Evolutionary conservation across 441 rosid genomes (phyloP), one percentile per base, ranked within the genome.

Genomic region (Arabidopsis hybrid): DNA sequence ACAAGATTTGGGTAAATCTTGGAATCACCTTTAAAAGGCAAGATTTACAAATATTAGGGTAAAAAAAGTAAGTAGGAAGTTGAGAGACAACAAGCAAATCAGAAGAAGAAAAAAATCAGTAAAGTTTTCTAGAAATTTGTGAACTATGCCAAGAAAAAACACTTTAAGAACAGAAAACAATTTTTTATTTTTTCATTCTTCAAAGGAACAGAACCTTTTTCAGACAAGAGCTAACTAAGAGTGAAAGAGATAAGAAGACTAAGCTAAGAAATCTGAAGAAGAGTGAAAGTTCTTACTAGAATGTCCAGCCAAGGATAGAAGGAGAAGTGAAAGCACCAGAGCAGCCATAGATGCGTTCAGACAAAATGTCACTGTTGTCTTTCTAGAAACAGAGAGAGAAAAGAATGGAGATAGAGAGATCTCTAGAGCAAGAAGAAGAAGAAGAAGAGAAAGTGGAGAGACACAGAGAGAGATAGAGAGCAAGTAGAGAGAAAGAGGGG

Each of bases 241-340:
- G 68, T 12, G 32, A 60, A 31, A 72, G 32, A 58, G 29, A 64
- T 1, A 21, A 21, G 26, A 79, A 40, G 55, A 71, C 13, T 52
- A 56, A 14, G 56, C 32, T 7, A 53, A 45, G 7, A 79, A 58
- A 68, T 56, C 50, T 62, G 67, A 62, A 55, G 67, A 69, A 69
- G 58, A 58, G 40, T 18, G 14, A 14, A 42, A 36, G 64, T 35
- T 60, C 90, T 86, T 83, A 93, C 98, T 83, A 62, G 98, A 93
- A 69, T 68, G 85, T 34, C 85, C 90, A 73, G 91, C 72, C 84
- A 89, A 71, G 87, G 88, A 77, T 57, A 89, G 58, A 57, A 91
- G 34, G 65, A 93, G 88, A 78, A 81, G 77, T 47, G 86, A 78
- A 51, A 87, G 52, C 52, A 82, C 60, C 71, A 91, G 71, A 77